Percentiles rank a stretch among this genome's conserved stretches.
These are phyloP conservation scores for Stromatinia cepivora DNA, from an alignment of 2,329 filamentous ascomycete genomes.

Conservation along the genomic window DNA sequence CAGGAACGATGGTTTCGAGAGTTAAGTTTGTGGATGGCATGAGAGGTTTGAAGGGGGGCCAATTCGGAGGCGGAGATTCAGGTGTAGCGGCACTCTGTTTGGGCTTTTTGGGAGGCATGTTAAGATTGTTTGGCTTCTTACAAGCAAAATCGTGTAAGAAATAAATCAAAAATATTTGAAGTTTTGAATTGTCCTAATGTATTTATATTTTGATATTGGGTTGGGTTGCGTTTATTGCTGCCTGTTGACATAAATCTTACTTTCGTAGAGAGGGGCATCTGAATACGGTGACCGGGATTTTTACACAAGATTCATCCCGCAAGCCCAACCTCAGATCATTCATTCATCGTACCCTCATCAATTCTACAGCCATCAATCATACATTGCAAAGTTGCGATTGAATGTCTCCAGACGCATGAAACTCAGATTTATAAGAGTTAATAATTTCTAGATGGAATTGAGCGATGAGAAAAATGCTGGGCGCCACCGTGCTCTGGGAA, in stretches of 20 bases:
- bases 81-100: constrained; percentile 24
- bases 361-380: too few relatives aligned
- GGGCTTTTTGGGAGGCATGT: constrained; percentile 30
- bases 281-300: constrained; percentile 14
- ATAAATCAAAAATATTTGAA: not conserved
- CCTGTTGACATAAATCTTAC: too few relatives aligned
- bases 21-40: constrained; percentile 56
- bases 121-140: not conserved
- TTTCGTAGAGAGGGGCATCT: not conserved
- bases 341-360: not conserved
- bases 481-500: not conserved
- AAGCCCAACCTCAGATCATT: not conserved
- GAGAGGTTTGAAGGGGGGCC: constrained; percentile 61
- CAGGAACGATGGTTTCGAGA: constrained; percentile 51
- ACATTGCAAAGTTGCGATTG: not conserved
- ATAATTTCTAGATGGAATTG: not conserved
- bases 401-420: not conserved
- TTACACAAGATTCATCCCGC: not conserved
- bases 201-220: not conserved
- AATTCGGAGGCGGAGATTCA: constrained; percentile 48
- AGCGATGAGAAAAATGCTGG: not conserved
- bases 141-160: not conserved
- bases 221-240: not conserved
- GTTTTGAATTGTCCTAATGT: not conserved
- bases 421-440: not conserved